Conservation (phyloP, 2,329 filamentous ascomycete species). For the Pleomassaria siparia region DNA sequence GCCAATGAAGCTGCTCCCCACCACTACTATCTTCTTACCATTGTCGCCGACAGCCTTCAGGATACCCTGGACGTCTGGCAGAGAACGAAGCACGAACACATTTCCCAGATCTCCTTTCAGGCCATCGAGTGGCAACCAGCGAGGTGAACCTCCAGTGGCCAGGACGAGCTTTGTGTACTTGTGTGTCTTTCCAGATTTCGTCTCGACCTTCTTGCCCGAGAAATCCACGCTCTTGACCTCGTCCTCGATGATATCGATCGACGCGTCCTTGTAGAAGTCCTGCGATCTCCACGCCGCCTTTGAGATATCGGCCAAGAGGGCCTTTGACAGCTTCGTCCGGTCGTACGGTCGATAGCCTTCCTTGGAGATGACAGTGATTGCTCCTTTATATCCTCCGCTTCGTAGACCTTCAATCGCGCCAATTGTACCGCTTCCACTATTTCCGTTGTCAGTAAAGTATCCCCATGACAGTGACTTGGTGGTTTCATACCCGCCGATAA, state of each 20-base stretch:
- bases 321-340: conserved; percentile 93
- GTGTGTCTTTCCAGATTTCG: conserved; percentile 69
- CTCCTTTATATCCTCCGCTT: conserved; percentile 75
- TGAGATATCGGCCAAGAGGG: conserved; percentile 75
- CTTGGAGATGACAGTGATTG: conserved; percentile 78
- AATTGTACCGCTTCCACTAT: conserved; percentile 75
- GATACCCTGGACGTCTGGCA: conserved; percentile 79
- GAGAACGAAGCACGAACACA: conserved; percentile 78
- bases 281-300: conserved; percentile 78
- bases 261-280: conserved; percentile 71
- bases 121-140: conserved; percentile 74
- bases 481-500: conserved; percentile 56
- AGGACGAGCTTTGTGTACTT: conserved; percentile 87
- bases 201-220: conserved; percentile 69
- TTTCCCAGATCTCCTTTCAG: conserved; percentile 81
- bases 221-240: conserved; percentile 78
- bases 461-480: conserved; percentile 2
- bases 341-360: conserved; percentile 90
- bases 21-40: conserved; percentile 88
- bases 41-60: conserved; percentile 74
- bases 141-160: conserved; percentile 80
- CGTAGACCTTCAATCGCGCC: conserved; percentile 82
- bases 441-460: not conserved
- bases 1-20: conserved; percentile 95
- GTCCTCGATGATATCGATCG: conserved; percentile 58